Percentiles rank a stretch among this genome's conserved stretches.
phyloP scores from a whole-genome alignment of 2,329 filamentous ascomycete species.

The Colletotrichum noveboracense region DNA sequence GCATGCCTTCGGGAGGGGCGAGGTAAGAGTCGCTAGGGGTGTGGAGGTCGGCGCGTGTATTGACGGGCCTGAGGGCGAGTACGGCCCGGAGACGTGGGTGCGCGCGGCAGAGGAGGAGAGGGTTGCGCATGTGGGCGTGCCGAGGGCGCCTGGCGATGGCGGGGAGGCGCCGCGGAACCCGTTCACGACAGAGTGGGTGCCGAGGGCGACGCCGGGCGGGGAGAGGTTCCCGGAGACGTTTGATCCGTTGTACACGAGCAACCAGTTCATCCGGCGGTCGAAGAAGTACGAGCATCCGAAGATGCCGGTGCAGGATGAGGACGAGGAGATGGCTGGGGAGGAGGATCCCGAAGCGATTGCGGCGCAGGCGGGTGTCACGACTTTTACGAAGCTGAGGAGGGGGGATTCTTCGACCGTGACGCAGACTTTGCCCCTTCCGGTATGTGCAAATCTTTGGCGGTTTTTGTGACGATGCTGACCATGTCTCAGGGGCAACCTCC shows the following conservation, averaged over 20 bases:
- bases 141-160: slow-evolving; percentile 10
- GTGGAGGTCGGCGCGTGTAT: neutral
- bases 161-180: slow-evolving; percentile 14
- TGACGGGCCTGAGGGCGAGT: neutral
- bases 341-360: neutral
- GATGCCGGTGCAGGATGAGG: neutral
- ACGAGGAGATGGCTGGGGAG: neutral
- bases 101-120: neutral
- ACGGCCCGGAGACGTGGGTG: neutral
- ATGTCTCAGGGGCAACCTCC: neutral
- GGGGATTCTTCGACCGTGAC: neutral
- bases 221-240: neutral
- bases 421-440: neutral
- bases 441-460: neutral
- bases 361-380: neutral
- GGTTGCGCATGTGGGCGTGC: neutral
- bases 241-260: slow-evolving; percentile 16
- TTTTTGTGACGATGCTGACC: neutral
- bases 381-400: neutral
- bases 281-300: neutral
- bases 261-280: slow-evolving; percentile 15
- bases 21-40: neutral
- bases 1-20: neutral
- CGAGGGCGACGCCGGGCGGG: neutral
- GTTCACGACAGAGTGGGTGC: slow-evolving; percentile 21